These are phyloP conservation scores for Fusarium sp. DNA, from an alignment of 2,329 filamentous ascomycete species.

Conservation along the genomic window DNA sequence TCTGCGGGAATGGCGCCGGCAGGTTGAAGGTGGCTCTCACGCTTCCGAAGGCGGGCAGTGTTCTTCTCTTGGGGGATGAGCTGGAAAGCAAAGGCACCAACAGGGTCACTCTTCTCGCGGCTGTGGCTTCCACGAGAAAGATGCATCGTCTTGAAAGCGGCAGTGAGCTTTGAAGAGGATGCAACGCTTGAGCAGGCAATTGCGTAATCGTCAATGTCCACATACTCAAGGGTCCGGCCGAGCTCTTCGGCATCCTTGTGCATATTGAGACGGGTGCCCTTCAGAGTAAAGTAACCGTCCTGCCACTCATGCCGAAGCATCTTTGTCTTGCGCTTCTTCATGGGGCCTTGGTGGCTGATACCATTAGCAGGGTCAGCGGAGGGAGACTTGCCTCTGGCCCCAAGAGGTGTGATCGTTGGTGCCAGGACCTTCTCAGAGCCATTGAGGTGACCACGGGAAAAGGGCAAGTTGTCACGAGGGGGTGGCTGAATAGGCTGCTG, in stretches of 20 bases:
- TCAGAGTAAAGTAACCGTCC: conserved; percentile 89
- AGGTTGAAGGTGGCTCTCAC: conserved; percentile 59
- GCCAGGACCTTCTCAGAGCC: conserved; percentile 59
- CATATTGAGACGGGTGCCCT: conserved; percentile 78
- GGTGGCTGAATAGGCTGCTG: conserved; percentile 60
- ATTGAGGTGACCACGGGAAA: conserved; percentile 61
- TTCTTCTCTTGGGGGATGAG: conserved; percentile 77
- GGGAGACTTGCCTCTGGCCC: conserved; percentile 43
- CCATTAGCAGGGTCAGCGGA: conserved; percentile 56
- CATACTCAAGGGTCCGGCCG: conserved; percentile 75
- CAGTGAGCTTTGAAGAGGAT: conserved; percentile 82
- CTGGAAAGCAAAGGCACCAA: conserved; percentile 84
- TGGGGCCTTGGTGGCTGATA: conserved; percentile 81
- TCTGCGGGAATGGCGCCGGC: conserved; percentile 50
- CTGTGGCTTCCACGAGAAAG: conserved; percentile 63
- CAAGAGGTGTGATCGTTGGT: conserved; percentile 48
- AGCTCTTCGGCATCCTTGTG: conserved; percentile 69
- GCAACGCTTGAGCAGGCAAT: conserved; percentile 84
- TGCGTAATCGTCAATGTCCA: conserved; percentile 89
- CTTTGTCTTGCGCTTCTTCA: conserved; percentile 92
- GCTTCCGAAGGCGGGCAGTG: conserved; percentile 63
- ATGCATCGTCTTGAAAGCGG: conserved; percentile 84
- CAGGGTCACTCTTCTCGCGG: conserved; percentile 65
- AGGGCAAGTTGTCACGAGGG: conserved; percentile 66
- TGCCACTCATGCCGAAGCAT: conserved; percentile 94